These are phyloP conservation scores for Lyophyllum decastes DNA, from an alignment of 768 basidiomycete genomes.

Conservation along the genomic window DNA sequence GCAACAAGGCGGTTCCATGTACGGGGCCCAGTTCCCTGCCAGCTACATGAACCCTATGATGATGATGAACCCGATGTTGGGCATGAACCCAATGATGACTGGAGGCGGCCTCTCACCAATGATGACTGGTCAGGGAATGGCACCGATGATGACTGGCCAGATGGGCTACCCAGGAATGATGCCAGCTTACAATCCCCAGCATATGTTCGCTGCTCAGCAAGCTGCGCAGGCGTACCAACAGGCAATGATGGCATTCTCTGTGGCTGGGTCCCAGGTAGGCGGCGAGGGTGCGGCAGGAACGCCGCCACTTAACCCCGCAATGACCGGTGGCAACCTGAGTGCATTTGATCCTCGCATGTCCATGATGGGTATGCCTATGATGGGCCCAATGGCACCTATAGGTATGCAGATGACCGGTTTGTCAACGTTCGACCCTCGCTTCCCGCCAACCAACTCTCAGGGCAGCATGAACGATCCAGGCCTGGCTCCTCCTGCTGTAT, in stretches of 20 bases:
- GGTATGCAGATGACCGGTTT: conserved; percentile 66
- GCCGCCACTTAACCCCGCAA: conserved; percentile 51
- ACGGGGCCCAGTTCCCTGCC: conserved; percentile 49
- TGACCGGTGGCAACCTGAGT: conserved; percentile 47
- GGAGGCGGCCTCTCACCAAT: conserved; percentile 49
- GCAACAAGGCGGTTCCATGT: conserved; percentile 77
- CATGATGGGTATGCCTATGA: conserved; percentile 79
- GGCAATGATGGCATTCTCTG: conserved; percentile 82
- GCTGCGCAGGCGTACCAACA: conserved; percentile 88
- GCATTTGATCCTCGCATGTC: conserved; percentile 78
- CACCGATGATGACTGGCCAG: conserved; percentile 48
- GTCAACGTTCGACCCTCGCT: conserved; percentile 59
- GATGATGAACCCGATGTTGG: conserved; percentile 57
- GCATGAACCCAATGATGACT: conserved; percentile 55
- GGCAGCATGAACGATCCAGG: conserved; percentile 30
- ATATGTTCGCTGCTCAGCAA: conserved; percentile 85
- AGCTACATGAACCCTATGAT: conserved; percentile 76
- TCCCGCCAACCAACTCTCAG: conserved; percentile 38
- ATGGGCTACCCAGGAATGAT: conserved; percentile 64
- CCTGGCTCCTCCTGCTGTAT: conserved; percentile 36
- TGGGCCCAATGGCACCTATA: conserved; percentile 39
- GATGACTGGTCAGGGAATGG: conserved; percentile 49
- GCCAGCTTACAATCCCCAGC: conserved; percentile 64
- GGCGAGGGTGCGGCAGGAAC: conserved; percentile 50
- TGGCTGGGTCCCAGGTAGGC: conserved; percentile 72